A percentile compares a stretch with the other conserved stretches of the same genome.
Evolutionary conservation across 1,139 yeast species (phyloP).

Genomic region (Suhomyces ambrosiae): DNA sequence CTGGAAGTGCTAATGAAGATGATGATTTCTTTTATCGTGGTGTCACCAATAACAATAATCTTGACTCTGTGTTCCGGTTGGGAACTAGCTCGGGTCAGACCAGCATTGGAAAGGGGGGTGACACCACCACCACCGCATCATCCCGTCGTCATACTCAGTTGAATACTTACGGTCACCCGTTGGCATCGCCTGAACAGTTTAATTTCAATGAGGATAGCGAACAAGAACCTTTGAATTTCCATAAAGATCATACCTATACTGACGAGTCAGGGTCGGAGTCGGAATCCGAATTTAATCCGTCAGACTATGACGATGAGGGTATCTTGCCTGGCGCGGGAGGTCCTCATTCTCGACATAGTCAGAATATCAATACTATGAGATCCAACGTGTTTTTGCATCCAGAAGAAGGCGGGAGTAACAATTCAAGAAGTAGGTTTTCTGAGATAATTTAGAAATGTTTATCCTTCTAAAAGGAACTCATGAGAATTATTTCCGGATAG

Average conservation of each 20-base stretch:
- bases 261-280: constrained; percentile 14
- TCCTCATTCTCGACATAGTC: constrained; percentile 10
- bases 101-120: constrained; percentile 16
- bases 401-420: constrained; percentile 22
- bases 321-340: constrained; percentile 18
- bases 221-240: constrained; percentile 13
- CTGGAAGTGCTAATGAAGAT: constrained; percentile 21
- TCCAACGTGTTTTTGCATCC: constrained; percentile 12
- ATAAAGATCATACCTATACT: constrained; percentile 10
- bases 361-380: constrained; percentile 13
- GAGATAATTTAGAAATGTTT: constrained; percentile 20
- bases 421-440: constrained; percentile 27
- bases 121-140: constrained; percentile 17
- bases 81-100: constrained; percentile 28
- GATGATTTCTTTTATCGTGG: constrained; percentile 49
- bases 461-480: too few species aligned
- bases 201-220: constrained; percentile 20
- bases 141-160: constrained; percentile 17
- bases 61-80: constrained; percentile 43
- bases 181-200: constrained; percentile 20
- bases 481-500: too few species aligned
- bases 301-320: constrained; percentile 23
- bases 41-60: constrained; percentile 47
- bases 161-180: constrained; percentile 16
- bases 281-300: constrained; percentile 21